Evolutionary conservation across 805 yeast species (phyloP).

Genomic region (Candida xiaguanensis): DNA sequence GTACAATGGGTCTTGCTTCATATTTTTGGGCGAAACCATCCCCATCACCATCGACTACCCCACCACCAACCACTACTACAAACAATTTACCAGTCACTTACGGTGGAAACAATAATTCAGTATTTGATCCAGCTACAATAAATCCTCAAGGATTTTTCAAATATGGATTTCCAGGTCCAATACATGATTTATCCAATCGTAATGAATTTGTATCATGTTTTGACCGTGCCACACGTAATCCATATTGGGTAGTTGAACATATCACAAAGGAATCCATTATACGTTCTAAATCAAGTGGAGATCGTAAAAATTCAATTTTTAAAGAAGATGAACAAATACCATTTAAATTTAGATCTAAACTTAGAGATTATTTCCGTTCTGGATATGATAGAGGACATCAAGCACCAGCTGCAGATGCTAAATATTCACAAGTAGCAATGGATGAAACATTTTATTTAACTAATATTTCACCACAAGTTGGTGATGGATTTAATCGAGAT

Average conservation of each 20-base stretch:
- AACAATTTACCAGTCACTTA: conserved; percentile 11
- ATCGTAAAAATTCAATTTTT: conserved; percentile 78
- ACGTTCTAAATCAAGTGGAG: conserved; percentile 45
- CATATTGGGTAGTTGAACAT: conserved; percentile 89
- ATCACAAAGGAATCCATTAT: conserved; percentile 69
- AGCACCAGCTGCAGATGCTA: conserved; percentile 98
- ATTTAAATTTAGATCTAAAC: conserved; percentile 62
- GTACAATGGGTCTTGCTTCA: conserved; percentile 36
- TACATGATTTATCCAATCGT: conserved; percentile 73
- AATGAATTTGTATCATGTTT: conserved; percentile 81
- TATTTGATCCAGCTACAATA: conserved; percentile 37
- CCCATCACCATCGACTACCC: conserved; percentile 5
- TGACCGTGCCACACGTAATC: conserved; percentile 81
- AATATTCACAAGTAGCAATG: conserved; percentile 87
- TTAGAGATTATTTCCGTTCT: conserved; percentile 86
- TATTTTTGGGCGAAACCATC: conserved; percentile 37
- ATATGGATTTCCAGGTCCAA: conserved; percentile 94
- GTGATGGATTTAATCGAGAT: conserved; percentile 95
- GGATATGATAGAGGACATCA: conserved; percentile 98
- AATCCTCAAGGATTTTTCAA: conserved; percentile 80
- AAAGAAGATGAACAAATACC: conserved; percentile 87
- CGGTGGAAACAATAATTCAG: conserved; percentile 6
- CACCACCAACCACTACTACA: conserved; percentile 13
- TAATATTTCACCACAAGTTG: conserved; percentile 95
- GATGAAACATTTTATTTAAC: conserved; percentile 87